These are phyloP conservation scores for Penicillium malachiteum DNA, from an alignment of 495 filamentous ascomycete genomes.

Conservation along the genomic window DNA sequence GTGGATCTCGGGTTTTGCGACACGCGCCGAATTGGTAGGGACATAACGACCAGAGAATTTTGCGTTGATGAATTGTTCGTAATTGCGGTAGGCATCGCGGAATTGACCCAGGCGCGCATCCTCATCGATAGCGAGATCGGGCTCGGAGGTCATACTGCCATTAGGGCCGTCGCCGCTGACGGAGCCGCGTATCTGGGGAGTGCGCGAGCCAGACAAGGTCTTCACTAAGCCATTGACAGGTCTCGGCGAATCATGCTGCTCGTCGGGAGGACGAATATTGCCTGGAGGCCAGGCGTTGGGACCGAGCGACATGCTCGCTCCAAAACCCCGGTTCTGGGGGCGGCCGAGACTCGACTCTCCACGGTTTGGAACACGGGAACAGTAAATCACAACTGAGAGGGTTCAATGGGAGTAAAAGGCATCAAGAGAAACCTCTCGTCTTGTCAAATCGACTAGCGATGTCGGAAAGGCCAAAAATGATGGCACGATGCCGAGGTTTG, in stretches of 20 bases:
- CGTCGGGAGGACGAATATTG: conserved; percentile 48
- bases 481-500: conserved; percentile 34
- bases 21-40: conserved; percentile 27
- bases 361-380: conserved; percentile 40
- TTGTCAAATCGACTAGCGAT: conserved; percentile 26
- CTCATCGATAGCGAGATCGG: conserved; percentile 57
- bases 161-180: conserved; percentile 48
- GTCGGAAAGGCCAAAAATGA: conserved; percentile 35
- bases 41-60: conserved; percentile 55
- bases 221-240: conserved; percentile 49
- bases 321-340: conserved; percentile 49
- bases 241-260: conserved; percentile 43
- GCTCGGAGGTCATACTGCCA: conserved; percentile 49
- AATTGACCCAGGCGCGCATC: conserved; percentile 63
- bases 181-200: conserved; percentile 51
- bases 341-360: conserved; percentile 50
- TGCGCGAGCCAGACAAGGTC: conserved; percentile 44
- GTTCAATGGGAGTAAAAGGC: conserved; percentile 33
- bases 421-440: conserved; percentile 27
- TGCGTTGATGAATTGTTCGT: conserved; percentile 58
- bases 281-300: conserved; percentile 51
- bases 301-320: conserved; percentile 54
- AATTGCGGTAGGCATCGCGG: conserved; percentile 56
- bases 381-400: conserved; percentile 28
- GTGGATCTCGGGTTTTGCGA: conserved; percentile 29